Conservation (phyloP, 1,284 basidiomycete genomes). For the Sanghuangporus sanghuang region DNA sequence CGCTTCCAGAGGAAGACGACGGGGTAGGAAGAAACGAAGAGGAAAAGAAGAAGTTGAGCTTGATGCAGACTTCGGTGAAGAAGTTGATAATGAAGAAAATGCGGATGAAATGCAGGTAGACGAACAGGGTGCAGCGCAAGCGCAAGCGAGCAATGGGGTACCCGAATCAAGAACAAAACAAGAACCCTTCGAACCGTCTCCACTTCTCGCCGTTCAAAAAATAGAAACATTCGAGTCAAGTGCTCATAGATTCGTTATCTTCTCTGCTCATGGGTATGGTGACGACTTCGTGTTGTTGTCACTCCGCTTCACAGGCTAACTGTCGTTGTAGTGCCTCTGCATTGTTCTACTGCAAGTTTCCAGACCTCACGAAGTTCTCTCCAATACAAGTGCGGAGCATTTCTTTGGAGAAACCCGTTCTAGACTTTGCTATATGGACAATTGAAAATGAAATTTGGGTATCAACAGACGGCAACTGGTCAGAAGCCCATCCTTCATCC, state of each 20-base stretch:
- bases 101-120: conserved; percentile 25
- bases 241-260: conserved; percentile 43
- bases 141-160: conserved; percentile 19
- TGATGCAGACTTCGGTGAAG: conserved; percentile 20
- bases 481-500: conserved; percentile 26
- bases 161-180: conserved; percentile 9
- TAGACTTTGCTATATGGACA: conserved; percentile 47
- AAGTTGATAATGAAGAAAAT: conserved; percentile 17
- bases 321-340: conserved; percentile 51
- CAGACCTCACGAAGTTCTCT: conserved; percentile 23
- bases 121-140: conserved; percentile 12
- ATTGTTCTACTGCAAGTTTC: conserved; percentile 48
- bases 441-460: conserved; percentile 21
- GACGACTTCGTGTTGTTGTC: neutral
- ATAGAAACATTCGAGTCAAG: conserved; percentile 34
- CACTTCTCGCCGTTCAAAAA: conserved; percentile 49
- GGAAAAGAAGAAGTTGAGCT: conserved; percentile 20
- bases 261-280: conserved; percentile 64
- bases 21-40: conserved; percentile 28
- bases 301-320: neutral
- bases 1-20: conserved; percentile 23
- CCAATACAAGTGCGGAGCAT: conserved; percentile 33
- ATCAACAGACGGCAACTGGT: conserved; percentile 9
- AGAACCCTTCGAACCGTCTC: conserved; percentile 22
- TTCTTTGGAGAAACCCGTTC: conserved; percentile 51